A percentile compares a stretch with the other conserved stretches of the same genome.
Conservation (phyloP, 768 basidiomycete genomes). For the Lanmaoa rubissima region DNA sequence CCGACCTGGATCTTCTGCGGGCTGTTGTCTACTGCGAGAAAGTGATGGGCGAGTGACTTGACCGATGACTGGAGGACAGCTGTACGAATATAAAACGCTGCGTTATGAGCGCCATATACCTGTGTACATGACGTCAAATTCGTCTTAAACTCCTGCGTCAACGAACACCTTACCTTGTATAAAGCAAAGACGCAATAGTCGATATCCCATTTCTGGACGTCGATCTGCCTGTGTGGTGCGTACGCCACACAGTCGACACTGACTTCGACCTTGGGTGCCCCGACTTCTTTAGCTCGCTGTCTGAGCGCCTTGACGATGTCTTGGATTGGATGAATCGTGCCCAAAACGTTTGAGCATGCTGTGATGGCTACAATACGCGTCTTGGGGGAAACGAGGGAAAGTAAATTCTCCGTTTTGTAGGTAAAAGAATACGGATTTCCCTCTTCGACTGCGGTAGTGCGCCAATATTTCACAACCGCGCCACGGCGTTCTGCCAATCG, state of each 20-base stretch:
- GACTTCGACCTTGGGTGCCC: constrained; percentile 61
- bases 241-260: constrained; percentile 78
- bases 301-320: constrained; percentile 53
- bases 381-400: constrained; percentile 58
- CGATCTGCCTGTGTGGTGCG: constrained; percentile 68
- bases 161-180: constrained; percentile 57
- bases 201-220: constrained; percentile 75
- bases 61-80: constrained; percentile 50
- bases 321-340: constrained; percentile 60
- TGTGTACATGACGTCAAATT: constrained; percentile 24
- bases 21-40: constrained; percentile 47
- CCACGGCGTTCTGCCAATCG: constrained; percentile 59
- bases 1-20: constrained; percentile 70
- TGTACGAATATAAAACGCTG: constrained; percentile 59
- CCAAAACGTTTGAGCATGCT: constrained; percentile 75
- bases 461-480: constrained; percentile 60
- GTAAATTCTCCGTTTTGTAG: constrained; percentile 52
- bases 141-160: neutral
- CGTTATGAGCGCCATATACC: constrained; percentile 76
- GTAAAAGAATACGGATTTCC: constrained; percentile 67
- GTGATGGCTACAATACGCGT: constrained; percentile 75
- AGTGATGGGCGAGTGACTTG: constrained; percentile 65
- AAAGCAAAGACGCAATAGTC: constrained; percentile 71
- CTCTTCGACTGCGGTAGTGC: constrained; percentile 42
- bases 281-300: constrained; percentile 47